Percentiles rank a stretch among this genome's conserved stretches.
Evolutionary conservation across 2,329 filamentous ascomycete species (phyloP).

Genomic region (Xylaria polymorpha): DNA sequence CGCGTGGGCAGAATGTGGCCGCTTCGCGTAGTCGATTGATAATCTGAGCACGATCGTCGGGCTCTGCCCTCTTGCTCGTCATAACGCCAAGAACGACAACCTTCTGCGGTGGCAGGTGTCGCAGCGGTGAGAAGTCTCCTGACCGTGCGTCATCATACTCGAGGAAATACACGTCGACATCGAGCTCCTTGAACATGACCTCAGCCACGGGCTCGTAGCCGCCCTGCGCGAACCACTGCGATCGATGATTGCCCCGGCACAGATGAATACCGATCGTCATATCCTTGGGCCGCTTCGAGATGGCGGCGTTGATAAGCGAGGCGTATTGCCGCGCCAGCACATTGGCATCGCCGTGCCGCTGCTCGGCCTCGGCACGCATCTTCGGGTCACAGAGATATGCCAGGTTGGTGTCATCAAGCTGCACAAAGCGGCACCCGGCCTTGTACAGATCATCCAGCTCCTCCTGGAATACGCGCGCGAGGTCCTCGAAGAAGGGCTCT

Average conservation of each 20-base stretch:
- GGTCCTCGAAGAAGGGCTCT: slow-evolving; percentile 66
- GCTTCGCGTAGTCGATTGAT: slow-evolving; percentile 58
- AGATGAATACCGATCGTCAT: slow-evolving; percentile 68
- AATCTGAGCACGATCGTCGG: slow-evolving; percentile 60
- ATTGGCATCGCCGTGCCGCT: slow-evolving; percentile 62
- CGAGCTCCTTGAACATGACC: slow-evolving; percentile 66
- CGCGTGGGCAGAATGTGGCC: slow-evolving; percentile 60
- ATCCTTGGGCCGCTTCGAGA: slow-evolving; percentile 63
- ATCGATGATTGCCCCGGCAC: slow-evolving; percentile 67
- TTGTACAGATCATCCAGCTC: slow-evolving; percentile 63
- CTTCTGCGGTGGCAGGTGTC: slow-evolving; percentile 65
- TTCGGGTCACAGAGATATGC: slow-evolving; percentile 68
- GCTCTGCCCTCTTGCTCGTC: slow-evolving; percentile 67
- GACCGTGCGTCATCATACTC: slow-evolving; percentile 68
- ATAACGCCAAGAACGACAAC: slow-evolving; percentile 67
- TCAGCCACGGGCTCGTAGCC: slow-evolving; percentile 69
- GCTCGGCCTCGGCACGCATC: slow-evolving; percentile 65
- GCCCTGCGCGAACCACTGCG: slow-evolving; percentile 67
- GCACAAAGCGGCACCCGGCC: slow-evolving; percentile 66
- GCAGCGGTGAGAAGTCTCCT: slow-evolving; percentile 65
- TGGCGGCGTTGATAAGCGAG: slow-evolving; percentile 65
- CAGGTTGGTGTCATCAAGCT: slow-evolving; percentile 70
- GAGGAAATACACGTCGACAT: slow-evolving; percentile 69
- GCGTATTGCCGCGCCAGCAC: slow-evolving; percentile 64
- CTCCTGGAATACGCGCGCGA: slow-evolving; percentile 65